Percentiles rank a stretch among this genome's conserved stretches.
phyloP scores from a whole-genome alignment of 1,139 yeast genomes.

The Diutina rugosa region DNA sequence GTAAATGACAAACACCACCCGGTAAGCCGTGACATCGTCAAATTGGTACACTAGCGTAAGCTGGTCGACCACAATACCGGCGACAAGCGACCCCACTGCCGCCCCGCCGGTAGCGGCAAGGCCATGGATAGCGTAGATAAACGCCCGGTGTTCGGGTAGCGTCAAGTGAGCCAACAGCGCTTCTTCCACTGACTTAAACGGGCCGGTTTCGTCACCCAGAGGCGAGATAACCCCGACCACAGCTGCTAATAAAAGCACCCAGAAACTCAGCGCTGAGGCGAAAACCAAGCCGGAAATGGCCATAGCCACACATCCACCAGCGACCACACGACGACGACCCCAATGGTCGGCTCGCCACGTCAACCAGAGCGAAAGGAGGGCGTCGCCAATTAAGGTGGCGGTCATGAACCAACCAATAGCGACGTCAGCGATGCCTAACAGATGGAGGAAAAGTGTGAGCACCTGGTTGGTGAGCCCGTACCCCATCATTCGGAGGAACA shows the following conservation, averaged over 20 bases:
- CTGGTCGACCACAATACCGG: constrained; percentile 47
- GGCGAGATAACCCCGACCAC: constrained; percentile 63
- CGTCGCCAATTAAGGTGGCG: constrained; percentile 69
- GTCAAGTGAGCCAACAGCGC: constrained; percentile 77
- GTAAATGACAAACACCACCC: constrained; percentile 46
- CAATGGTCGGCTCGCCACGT: constrained; percentile 72
- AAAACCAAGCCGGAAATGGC: constrained; percentile 54
- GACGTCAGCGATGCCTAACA: constrained; percentile 41
- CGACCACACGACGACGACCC: constrained; percentile 60
- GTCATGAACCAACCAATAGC: constrained; percentile 76
- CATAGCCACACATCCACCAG: constrained; percentile 62
- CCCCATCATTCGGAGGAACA: constrained; percentile 60
- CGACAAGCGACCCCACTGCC: constrained; percentile 57
- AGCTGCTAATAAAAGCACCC: constrained; percentile 47
- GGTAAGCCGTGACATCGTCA: constrained; percentile 32
- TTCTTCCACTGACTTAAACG: constrained; percentile 82
- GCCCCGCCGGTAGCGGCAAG: constrained; percentile 62
- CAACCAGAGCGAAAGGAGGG: constrained; percentile 51
- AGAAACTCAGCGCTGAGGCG: constrained; percentile 31
- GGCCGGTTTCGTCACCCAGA: constrained; percentile 88
- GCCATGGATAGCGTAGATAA: constrained; percentile 60
- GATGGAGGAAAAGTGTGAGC: constrained; percentile 53
- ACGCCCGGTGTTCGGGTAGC: constrained; percentile 52
- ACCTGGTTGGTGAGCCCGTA: constrained; percentile 80
- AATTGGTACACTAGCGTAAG: constrained; percentile 13